These are phyloP conservation scores for Fusarium sp. DNA, from an alignment of 2,329 filamentous ascomycete genomes.

Conservation along the genomic window DNA sequence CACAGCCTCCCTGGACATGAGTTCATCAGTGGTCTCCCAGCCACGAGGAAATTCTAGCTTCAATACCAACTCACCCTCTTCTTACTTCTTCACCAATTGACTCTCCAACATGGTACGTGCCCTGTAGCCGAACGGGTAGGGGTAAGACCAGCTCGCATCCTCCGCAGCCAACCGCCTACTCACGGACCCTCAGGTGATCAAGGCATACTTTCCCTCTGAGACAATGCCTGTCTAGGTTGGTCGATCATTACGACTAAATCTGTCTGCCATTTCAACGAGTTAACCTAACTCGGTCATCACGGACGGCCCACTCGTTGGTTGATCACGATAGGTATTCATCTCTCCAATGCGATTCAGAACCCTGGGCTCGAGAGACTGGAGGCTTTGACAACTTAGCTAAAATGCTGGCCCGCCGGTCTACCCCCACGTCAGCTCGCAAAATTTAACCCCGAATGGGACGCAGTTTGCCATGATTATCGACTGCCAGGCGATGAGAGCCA, in stretches of 20 bases:
- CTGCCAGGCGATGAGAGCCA: slow-evolving; percentile 5
- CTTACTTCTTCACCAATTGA: slow-evolving; percentile 31
- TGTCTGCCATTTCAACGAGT: slow-evolving; percentile 18
- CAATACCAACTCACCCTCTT: background rate
- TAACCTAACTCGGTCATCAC: slow-evolving; percentile 19
- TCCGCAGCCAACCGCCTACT: slow-evolving; percentile 33
- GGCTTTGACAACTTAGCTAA: background rate
- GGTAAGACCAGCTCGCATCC: slow-evolving; percentile 34
- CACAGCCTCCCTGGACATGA: background rate
- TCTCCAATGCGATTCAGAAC: background rate
- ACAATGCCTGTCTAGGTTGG: slow-evolving; percentile 40
- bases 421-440: slow-evolving; percentile 33
- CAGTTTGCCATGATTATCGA: slow-evolving; percentile 14
- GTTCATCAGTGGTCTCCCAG: background rate
- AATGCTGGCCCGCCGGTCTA: slow-evolving; percentile 4
- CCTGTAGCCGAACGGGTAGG: slow-evolving; percentile 29
- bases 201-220: slow-evolving; percentile 34
- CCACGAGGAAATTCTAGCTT: background rate
- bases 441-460: slow-evolving; percentile 13
- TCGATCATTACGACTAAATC: slow-evolving; percentile 39
- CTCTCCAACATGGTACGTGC: slow-evolving; percentile 20
- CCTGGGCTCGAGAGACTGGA: background rate
- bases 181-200: slow-evolving; percentile 41
- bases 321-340: background rate
- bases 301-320: slow-evolving; percentile 16